Base-by-base conservation (phyloP, 192 early-diverging fungal genomes). In the Martensiomyces pterosporus region DNA sequence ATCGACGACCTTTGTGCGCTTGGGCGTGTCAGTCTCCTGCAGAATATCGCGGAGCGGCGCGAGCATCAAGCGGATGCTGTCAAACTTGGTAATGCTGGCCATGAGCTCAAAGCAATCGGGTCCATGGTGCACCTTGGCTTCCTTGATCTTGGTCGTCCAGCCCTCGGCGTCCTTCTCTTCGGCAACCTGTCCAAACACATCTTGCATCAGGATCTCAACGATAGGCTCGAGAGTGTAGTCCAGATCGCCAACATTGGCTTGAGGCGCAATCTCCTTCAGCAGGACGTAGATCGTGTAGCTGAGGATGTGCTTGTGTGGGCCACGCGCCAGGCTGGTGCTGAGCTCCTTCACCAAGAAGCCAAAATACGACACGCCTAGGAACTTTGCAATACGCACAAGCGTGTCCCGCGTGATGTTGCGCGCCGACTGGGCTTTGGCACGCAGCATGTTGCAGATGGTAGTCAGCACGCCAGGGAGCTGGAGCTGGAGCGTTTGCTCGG, bases 221-320 rank as follows among this genome's bases (percentile, higher is more conserved):
- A 97, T 62, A 13, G 72, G 71, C 29, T 78, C 78, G 12, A 93
- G 55, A 37, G 90, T 89, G 41, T 83, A 79, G 62, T 99, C 93
- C 18, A 97, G 57, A 3, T 82, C 79, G 19, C 89, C 90, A 2
- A 85, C 77, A 15, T 74, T 51, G 15, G 83, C 24, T 4, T 61
- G 76, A 15, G 78, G 72, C 18, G 80, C 54, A 27, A 93, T 70
- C 38, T 82, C 82, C 17, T 71, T 71, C n/a, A 98, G 58, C 58
- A 99, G 64, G 3, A 85, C 68, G 53, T 97, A 87, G 40, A 96
- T 51, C 1, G 95, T 97, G 67, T 84, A 97, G 33, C 89, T 91
- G n/a, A 99, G 82, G 12, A 99, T 89, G 64, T 98, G 95, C 24
- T 89, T 76, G 50, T 94, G 88, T 50, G 92, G 89, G 34, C 95